Evolutionary conservation across 164 flowering plant species (phyloP).

Genomic region (Tinospora cordifolia): DNA sequence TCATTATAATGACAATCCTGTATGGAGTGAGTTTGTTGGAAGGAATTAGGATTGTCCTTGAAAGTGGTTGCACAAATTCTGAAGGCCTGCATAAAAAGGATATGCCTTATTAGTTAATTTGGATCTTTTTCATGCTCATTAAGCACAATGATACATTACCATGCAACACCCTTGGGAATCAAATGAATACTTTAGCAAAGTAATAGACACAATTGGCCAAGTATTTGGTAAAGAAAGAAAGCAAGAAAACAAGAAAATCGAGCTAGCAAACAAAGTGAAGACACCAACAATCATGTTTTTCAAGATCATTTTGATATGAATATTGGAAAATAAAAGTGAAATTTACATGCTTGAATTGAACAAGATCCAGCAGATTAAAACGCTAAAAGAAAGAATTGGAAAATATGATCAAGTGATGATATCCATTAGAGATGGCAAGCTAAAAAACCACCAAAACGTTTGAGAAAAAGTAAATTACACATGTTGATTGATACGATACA

Average conservation of each 20-base stretch:
- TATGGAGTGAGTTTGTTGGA: slow-evolving; percentile 59
- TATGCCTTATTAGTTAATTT: not conserved
- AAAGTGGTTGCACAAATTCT: slow-evolving; percentile 63
- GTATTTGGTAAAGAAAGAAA: no score
- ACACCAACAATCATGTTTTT: not conserved
- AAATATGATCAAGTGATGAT: no score
- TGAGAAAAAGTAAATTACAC: not conserved
- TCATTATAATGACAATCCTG: slow-evolving; percentile 65
- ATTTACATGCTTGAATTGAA: not conserved
- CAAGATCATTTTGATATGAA: not conserved
- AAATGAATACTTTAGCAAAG: no score
- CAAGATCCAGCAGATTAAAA: not conserved
- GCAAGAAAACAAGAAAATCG: not conserved
- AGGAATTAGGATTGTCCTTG: slow-evolving; percentile 56
- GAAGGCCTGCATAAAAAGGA: slow-evolving; percentile 37
- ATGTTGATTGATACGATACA: not conserved
- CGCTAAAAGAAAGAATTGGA: not conserved
- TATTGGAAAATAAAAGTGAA: not conserved
- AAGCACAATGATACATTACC: not conserved
- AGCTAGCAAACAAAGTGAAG: not conserved
- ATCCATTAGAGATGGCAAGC: not conserved
- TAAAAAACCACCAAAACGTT: not conserved
- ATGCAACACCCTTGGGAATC: no score
- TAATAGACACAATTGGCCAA: no score
- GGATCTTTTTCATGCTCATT: not conserved